These are phyloP conservation scores for Harringtonia lauricola DNA, from an alignment of 2,329 filamentous ascomycete species.

Conservation along the genomic window DNA sequence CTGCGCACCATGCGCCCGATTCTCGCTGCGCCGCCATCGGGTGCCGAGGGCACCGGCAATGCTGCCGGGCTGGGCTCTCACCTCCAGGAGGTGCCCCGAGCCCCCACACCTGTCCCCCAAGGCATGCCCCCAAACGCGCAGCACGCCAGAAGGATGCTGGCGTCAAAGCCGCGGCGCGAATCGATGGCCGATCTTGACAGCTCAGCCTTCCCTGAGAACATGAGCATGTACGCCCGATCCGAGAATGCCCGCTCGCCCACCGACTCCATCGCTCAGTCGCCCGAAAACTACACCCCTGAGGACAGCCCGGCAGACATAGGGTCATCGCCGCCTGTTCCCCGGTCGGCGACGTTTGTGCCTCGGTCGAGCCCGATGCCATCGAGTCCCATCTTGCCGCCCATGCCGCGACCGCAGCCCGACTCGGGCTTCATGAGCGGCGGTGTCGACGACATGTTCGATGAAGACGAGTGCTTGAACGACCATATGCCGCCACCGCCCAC, in stretches of 20 bases:
- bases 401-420: slow-evolving; percentile 52
- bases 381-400: slow-evolving; percentile 64
- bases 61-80: slow-evolving; percentile 33
- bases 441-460: slow-evolving; percentile 57
- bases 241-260: slow-evolving; percentile 43
- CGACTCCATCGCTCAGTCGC: slow-evolving; percentile 40
- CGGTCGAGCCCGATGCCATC: slow-evolving; percentile 58
- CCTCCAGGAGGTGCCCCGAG: slow-evolving; percentile 62
- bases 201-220: slow-evolving; percentile 15
- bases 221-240: slow-evolving; percentile 21
- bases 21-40: slow-evolving; percentile 28
- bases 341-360: slow-evolving; percentile 38
- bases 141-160: slow-evolving; percentile 19
- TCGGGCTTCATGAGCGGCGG: slow-evolving; percentile 82
- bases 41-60: slow-evolving; percentile 19
- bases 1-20: slow-evolving; percentile 75
- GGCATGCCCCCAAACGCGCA: slow-evolving; percentile 20
- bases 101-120: slow-evolving; percentile 64
- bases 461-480: slow-evolving; percentile 30
- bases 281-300: slow-evolving; percentile 39
- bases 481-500: slow-evolving; percentile 2
- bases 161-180: slow-evolving; percentile 43
- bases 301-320: slow-evolving; percentile 73
- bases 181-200: slow-evolving; percentile 32
- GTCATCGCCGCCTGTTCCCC: slow-evolving; percentile 78